These are phyloP conservation scores for Zancudomyces culisetae DNA, from an alignment of 371 early-diverging fungal genomes.

Conservation along the genomic window DNA sequence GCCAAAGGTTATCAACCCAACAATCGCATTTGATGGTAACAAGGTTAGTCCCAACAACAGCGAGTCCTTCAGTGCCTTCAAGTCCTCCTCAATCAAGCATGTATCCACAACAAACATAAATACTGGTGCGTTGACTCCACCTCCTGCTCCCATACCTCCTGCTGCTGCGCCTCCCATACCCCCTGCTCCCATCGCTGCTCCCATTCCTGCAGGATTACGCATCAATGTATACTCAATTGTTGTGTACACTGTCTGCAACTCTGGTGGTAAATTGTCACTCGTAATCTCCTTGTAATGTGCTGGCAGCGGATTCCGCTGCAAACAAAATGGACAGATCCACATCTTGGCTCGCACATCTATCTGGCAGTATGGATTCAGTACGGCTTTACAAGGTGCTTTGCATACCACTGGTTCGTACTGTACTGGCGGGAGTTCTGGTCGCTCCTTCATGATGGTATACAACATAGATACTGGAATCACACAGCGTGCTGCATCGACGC, in stretches of 20 bases:
- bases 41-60: conserved; percentile 75
- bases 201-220: conserved; percentile 47
- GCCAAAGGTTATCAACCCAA: conserved; percentile 95
- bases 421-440: conserved; percentile 65
- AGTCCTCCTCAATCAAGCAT: conserved; percentile 86
- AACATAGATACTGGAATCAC: conserved; percentile 93
- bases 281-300: conserved; percentile 97
- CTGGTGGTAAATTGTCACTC: conserved; percentile 88
- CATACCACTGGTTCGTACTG: conserved; percentile 95
- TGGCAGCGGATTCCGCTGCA: conserved; percentile 93
- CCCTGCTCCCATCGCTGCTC: no score
- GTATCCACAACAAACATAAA: conserved; percentile 98
- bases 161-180: no score
- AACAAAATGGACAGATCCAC: conserved; percentile 99
- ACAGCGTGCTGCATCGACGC: conserved; percentile 80
- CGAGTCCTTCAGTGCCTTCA: conserved; percentile 88
- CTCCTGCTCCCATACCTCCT: no score
- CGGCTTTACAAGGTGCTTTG: conserved; percentile 87
- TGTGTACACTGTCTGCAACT: conserved; percentile 82
- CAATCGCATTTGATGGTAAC: conserved; percentile 83
- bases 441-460: conserved; percentile 94
- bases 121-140: conserved; percentile 86
- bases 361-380: conserved; percentile 96
- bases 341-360: conserved; percentile 84
- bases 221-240: conserved; percentile 94